Base-by-base conservation (phyloP, 2,329 filamentous ascomycete species). In the Aureobasidium mangrovei region DNA sequence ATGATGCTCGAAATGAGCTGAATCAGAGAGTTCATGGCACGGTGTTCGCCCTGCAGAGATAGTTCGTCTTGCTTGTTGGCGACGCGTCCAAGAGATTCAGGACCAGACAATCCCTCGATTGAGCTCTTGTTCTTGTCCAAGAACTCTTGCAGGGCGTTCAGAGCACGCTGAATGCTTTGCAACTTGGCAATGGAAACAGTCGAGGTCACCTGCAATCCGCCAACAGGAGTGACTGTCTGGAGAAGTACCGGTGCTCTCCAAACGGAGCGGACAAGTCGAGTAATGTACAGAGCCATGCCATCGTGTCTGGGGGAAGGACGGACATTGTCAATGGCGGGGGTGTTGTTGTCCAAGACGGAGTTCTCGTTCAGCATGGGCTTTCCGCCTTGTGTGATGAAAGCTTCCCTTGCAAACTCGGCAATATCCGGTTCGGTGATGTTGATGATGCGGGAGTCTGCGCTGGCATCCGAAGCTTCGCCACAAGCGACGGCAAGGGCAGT, bases 401-500 rank as follows among this genome's bases (percentile, higher is more conserved):
- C 86, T 59, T 87, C 85, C 56, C 89, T 82, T 3, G 91, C 93
- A 57, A 85, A 82, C 61, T 95, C 90, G 44, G 95, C 77, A 1
- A 95, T 89, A 35, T 89, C 82, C 9, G 91, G 87, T 63, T 97
- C 93, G 33, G 85, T 86, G 27, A 86, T 77, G 59, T 77, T 79
- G 0, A 87, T 84, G 7, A 85, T 72, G 41, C 90, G 82, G 41
- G 83, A 80, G 55, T 89, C 86, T 1, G 76, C 67, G 0, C 85
- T 86, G 24, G 88, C 80, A 63, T 95, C 91, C 28, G 86, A 84
- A 7, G 90, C 91, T 67, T 97, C 91, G 3, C 91, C 91, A 68
- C 93, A 98, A 36, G 93, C 91, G 31, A 98, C 93, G 8, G 93
- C 93, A 49, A 98, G 74, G 28, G 93, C 91, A 39, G 91, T 90